Evolutionary conservation across 345 rosid genomes (phyloP).

Genomic region (Lepidium didymum): DNA sequence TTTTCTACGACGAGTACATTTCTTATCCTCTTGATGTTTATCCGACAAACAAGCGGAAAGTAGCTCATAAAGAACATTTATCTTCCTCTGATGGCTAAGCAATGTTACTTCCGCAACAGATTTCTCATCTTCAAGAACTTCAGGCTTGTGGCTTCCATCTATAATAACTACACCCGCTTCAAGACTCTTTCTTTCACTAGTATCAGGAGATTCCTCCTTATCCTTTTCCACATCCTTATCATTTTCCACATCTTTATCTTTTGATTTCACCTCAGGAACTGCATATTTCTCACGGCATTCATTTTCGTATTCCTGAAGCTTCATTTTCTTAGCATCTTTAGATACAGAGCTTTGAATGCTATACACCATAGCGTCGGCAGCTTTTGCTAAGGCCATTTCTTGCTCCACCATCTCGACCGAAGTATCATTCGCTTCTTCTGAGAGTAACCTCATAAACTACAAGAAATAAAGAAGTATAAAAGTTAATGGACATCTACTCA

Average conservation of each 20-base stretch:
- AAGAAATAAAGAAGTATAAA: not conserved
- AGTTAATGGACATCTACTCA: not conserved
- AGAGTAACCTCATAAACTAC: conserved; percentile 70
- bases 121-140: conserved; percentile 36
- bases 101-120: conserved; percentile 51
- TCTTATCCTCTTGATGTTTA: conserved; percentile 42
- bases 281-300: conserved; percentile 69
- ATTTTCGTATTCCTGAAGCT: conserved; percentile 61
- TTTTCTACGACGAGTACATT: conserved; percentile 47
- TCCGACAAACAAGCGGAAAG: conserved; percentile 92
- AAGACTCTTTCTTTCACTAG: conserved; percentile 15
- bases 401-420: conserved; percentile 43
- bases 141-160: conserved; percentile 22
- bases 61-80: conserved; percentile 76
- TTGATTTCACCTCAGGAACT: conserved; percentile 37
- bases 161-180: conserved; percentile 6
- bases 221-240: conserved; percentile 22
- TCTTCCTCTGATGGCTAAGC: conserved; percentile 68
- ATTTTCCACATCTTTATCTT: conserved; percentile 22
- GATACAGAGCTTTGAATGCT: conserved; percentile 50
- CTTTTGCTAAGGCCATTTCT: conserved; percentile 66
- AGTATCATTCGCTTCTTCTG: conserved; percentile 58
- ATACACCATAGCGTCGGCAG: conserved; percentile 54
- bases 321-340: conserved; percentile 55
- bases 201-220: not conserved